Conservation (phyloP, 2,329 filamentous ascomycete genomes). For the Gaeumannomyces sp. region DNA sequence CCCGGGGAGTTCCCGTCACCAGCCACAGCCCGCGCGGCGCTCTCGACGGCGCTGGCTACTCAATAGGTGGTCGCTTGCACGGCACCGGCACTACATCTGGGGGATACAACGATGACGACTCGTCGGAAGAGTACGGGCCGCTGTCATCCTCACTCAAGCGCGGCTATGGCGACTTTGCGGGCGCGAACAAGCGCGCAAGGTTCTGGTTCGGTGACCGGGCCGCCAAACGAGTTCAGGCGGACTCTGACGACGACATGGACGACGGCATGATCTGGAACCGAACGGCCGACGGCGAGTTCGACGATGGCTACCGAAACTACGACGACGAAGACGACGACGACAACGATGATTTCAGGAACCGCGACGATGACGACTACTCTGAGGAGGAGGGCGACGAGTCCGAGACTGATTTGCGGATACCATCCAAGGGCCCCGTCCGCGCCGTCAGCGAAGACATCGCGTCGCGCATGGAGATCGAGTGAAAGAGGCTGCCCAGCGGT, state of each 20-base stretch:
- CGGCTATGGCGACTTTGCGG: conserved; percentile 26
- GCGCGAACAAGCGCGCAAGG: conserved; percentile 71
- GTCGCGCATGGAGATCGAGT: conserved; percentile 55
- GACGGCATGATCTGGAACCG: conserved; percentile 52
- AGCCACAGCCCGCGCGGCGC: conserved; percentile 48
- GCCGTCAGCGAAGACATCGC: conserved; percentile 59
- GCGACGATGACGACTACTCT: conserved; percentile 34
- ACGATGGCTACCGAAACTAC: conserved; percentile 36
- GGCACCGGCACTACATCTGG: conserved; percentile 14
- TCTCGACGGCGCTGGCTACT: conserved; percentile 14
- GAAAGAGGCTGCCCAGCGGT: not conserved
- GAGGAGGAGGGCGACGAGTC: conserved; percentile 27
- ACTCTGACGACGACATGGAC: conserved; percentile 41
- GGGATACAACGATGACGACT: conserved; percentile 16
- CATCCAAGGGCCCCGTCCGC: conserved; percentile 37
- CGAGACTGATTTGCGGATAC: conserved; percentile 14
- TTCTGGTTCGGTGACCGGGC: conserved; percentile 78
- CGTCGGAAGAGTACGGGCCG: not conserved
- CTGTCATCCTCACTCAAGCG: conserved; percentile 19
- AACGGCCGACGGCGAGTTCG: conserved; percentile 51
- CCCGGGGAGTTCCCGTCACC: conserved; percentile 78
- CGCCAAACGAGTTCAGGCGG: conserved; percentile 39
- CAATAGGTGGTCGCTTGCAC: conserved; percentile 8
- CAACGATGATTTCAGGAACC: conserved; percentile 26
- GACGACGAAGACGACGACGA: conserved; percentile 42